A percentile compares a stretch with the other conserved stretches of the same genome.
These are phyloP conservation scores for Gaertneriomyces semiglobifer DNA, from an alignment of 192 early-diverging fungal genomes.

Conservation along the genomic window DNA sequence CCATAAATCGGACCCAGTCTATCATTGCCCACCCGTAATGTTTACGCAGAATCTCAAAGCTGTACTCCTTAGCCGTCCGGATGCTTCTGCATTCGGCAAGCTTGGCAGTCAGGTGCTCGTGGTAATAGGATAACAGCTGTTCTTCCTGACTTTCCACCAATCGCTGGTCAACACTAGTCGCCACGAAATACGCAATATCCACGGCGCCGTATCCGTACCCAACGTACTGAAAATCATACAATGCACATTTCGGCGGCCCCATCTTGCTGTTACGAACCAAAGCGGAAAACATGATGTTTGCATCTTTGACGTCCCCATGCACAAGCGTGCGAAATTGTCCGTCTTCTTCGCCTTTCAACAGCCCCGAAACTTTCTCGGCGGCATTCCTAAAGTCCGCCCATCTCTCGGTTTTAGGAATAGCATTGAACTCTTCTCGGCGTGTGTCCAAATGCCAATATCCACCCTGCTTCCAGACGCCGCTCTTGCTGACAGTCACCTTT, in stretches of 20 bases:
- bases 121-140: slow-evolving; percentile 10
- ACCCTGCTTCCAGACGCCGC: slow-evolving; percentile 25
- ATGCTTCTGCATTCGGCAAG: neutral
- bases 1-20: slow-evolving; percentile 38
- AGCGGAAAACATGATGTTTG: slow-evolving; percentile 27
- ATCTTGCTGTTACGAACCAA: neutral
- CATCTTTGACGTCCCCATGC: slow-evolving; percentile 39
- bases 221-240: slow-evolving; percentile 37
- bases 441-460: slow-evolving; percentile 39
- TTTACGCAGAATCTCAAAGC: neutral
- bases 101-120: neutral
- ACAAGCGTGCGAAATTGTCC: slow-evolving; percentile 26
- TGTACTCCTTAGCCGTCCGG: slow-evolving; percentile 2
- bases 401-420: neutral
- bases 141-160: slow-evolving; percentile 1
- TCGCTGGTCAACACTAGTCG: slow-evolving; percentile 6
- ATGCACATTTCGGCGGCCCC: slow-evolving; percentile 10
- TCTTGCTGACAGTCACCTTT: neutral
- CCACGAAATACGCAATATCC: slow-evolving; percentile 35
- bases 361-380: neutral
- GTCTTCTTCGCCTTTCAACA: neutral
- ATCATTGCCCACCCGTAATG: slow-evolving; percentile 31
- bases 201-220: slow-evolving; percentile 27
- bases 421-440: slow-evolving; percentile 16
- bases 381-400: slow-evolving; percentile 3